Evolutionary conservation across 768 basidiomycete species (phyloP).

Genomic region (Leucogyrophana mollusca): DNA sequence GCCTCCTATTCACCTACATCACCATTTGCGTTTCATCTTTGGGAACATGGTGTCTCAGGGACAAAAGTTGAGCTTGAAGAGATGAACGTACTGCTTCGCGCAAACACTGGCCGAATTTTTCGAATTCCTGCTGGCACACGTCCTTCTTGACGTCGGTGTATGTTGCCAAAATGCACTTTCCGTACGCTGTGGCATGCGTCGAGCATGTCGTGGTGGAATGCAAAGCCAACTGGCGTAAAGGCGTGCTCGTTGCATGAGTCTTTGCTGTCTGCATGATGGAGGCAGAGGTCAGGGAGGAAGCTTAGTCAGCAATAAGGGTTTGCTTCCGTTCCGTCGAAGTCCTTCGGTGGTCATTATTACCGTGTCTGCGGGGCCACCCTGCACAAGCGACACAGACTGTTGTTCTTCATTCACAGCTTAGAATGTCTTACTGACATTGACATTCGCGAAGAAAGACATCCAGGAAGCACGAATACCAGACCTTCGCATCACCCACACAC

Average conservation of each 20-base stretch:
- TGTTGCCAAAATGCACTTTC: slow-evolving; percentile 79
- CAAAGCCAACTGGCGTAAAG: slow-evolving; percentile 64
- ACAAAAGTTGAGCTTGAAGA: slow-evolving; percentile 3
- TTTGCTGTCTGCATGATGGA: slow-evolving; percentile 21
- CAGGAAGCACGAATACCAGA: not conserved
- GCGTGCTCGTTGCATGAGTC: slow-evolving; percentile 36
- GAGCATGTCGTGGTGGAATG: slow-evolving; percentile 74
- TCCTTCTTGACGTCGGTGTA: slow-evolving; percentile 86
- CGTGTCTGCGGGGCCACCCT: too few species aligned
- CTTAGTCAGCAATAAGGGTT: not conserved
- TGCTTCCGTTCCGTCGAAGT: too few species aligned
- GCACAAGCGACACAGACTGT: too few species aligned
- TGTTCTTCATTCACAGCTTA: too few species aligned
- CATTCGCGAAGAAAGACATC: too few species aligned
- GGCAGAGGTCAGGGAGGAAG: not conserved
- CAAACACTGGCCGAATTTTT: slow-evolving; percentile 80
- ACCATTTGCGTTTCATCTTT: slow-evolving; percentile 62
- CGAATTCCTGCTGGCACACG: slow-evolving; percentile 82
- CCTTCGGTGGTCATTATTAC: too few species aligned
- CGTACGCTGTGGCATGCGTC: slow-evolving; percentile 74
- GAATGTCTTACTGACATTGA: too few species aligned
- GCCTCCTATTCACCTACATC: slow-evolving; percentile 10
- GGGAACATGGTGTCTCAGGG: not conserved
- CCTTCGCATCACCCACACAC: too few species aligned
- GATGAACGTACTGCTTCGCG: slow-evolving; percentile 64